Conservation (phyloP, 306 rosid species). For the Vigna unguiculata region DNA sequence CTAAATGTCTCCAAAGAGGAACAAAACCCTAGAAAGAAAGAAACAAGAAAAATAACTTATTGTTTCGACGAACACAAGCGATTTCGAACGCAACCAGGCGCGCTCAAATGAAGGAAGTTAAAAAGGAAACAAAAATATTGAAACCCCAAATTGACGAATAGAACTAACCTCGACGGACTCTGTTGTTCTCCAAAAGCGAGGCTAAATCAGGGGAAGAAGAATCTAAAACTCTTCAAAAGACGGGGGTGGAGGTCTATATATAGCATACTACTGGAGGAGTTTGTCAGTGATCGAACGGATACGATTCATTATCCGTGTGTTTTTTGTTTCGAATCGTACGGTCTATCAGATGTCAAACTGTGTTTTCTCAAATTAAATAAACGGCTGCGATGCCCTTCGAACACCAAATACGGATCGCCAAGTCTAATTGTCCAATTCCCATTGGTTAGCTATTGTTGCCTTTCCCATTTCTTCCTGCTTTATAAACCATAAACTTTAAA, state of each 20-base stretch:
- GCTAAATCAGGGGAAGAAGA: neutral
- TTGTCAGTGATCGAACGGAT: slow-evolving; percentile 50
- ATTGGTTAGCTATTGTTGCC: slow-evolving; percentile 48
- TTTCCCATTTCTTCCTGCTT: neutral
- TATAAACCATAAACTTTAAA: too few relatives aligned
- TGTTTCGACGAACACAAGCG: neutral
- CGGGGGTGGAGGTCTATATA: slow-evolving; percentile 13
- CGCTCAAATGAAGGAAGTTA: neutral
- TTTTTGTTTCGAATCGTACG: slow-evolving; percentile 57
- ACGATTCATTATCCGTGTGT: slow-evolving; percentile 55
- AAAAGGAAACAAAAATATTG: neutral
- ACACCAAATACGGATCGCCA: slow-evolving; percentile 53
- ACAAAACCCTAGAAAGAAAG: neutral
- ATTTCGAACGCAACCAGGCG: neutral
- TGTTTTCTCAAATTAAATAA: slow-evolving; percentile 54
- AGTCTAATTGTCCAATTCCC: slow-evolving; percentile 17
- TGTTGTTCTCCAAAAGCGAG: neutral
- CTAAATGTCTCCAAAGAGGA: neutral
- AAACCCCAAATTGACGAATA: slow-evolving; percentile 3
- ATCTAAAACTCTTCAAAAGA: accelerated
- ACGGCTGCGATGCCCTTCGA: slow-evolving; percentile 49
- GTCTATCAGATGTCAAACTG: slow-evolving; percentile 27
- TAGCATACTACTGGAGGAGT: slow-evolving; percentile 24
- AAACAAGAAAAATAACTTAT: neutral
- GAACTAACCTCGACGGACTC: slow-evolving; percentile 42